Evolutionary conservation across 129 eudicot genomes (phyloP), one percentile per base, ranked within the genome.

Genomic region (Artemisia tridentata): DNA sequence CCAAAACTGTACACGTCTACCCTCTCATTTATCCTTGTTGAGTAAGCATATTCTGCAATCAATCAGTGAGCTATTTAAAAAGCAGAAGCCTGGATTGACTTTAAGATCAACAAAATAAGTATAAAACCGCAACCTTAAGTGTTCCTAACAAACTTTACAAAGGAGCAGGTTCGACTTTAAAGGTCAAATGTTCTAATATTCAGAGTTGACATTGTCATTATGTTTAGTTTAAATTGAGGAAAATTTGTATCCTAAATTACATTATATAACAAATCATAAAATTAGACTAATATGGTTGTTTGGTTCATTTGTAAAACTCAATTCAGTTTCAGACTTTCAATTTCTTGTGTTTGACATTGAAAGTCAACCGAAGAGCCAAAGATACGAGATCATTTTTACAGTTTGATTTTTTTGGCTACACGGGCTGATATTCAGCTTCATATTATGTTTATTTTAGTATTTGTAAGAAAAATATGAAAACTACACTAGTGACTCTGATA

Each of bases 1-100:
- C 96, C 98, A 12, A 88, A 92, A 82, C 96, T 92, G 45, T 84
- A 92, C 7, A 88, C 86, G 5, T 92, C 98, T 2, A 83, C 84
- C 56, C 86, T 85, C 46, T 86, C 98, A 15, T 84, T 83, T 79
- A 92, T 85, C 19, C 55, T 92, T 11, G 86, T 80, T 27, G 96
- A 82, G 46, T 82, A 81, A 38, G 89, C 96, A 67, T 92, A 92
- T 66, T 92, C 96, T 92, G 87, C 73, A 81, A 77, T 2, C 21
- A 69, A 48, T 34, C 9, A 17, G 47, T 17, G 10, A 55, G 8
- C 14, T 46, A 23, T 25, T 31, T 43, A 14, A 7, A 29, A 38
- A 7, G 8, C 43, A 38, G 10, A 38, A 7, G 2, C 45, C 2
- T 38, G 45, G 9, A 38, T 38, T 38, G 45, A 38, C 45, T 1